Base-by-base conservation (phyloP, 169 alveolate genomes). In the Miamiensis avidus region DNA sequence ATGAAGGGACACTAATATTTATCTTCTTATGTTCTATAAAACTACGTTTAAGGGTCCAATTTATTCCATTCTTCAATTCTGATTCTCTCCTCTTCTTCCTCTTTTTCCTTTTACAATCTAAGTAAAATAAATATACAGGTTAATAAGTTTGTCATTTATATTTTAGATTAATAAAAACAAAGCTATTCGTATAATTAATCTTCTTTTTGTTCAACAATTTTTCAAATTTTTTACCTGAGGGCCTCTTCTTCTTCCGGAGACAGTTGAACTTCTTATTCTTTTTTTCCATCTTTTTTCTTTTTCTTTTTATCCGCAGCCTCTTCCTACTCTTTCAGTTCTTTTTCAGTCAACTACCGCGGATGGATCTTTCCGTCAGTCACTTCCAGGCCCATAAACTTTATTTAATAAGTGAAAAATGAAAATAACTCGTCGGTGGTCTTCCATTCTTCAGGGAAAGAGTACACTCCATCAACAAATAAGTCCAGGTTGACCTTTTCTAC, bases 371-470 rank as follows among this genome's bases (percentile, higher is more conserved):
- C 90, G 4, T 76, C 78, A 6, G n/a, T 1, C 6, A 34, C 29
- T 29, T 34, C 75, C 16, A 79, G 0, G 15, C 84, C 84, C 27
- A 49, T 25, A 64, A 79, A 79, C 25, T 34, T 49, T 16, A 49
- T 64, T 64, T n/a, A n/a, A 33, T 79, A 79, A 49, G 87, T 69
- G 81, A 86, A 86, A 29, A 86, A 32, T 0, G 87, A 83, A 86
- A 81, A 81, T 29, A 72, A 49, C 64, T 86, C 90, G 75, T 86
- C 90, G 15, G 87, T 74, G 25, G 78, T 30, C 74, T 65, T 81
- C 90, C 90, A 86, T 34, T 86, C 90, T 6, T 86, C 90, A 65
- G 87, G 85, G 65, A 81, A 86, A n/a, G 87, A 79, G 81, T 49
- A 86, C 1, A 86, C 83, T 32, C 89, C 89, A 76, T 85, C 74